These are phyloP conservation scores for Phytophthora ramorum DNA, from an alignment of 352 stramenopile species.

Conservation along the genomic window DNA sequence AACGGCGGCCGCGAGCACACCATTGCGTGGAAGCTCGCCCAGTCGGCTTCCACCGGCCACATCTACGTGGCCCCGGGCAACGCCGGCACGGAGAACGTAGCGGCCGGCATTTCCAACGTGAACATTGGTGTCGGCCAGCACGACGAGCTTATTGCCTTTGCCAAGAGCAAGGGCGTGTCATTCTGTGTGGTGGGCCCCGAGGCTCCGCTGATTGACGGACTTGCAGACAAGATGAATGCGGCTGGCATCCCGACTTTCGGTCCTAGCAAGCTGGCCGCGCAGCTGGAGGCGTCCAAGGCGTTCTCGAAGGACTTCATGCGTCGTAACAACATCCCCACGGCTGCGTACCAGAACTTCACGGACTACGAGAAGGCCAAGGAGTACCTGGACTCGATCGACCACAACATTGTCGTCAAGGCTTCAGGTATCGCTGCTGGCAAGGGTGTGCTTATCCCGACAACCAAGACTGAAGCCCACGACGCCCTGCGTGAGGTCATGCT, in stretches of 20 bases:
- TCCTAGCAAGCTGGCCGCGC: slow-evolving; percentile 93
- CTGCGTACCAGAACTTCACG: slow-evolving; percentile 97
- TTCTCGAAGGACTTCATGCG: slow-evolving; percentile 99
- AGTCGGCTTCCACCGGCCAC: slow-evolving; percentile 72
- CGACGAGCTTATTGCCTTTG: slow-evolving; percentile 81
- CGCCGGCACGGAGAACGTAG: slow-evolving; percentile 73
- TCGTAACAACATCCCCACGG: slow-evolving; percentile 97
- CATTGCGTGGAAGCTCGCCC: slow-evolving; percentile 94
- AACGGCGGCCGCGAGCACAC: slow-evolving; percentile 94
- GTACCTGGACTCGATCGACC: slow-evolving; percentile 94
- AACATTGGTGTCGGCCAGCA: slow-evolving; percentile 65
- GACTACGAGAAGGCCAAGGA: slow-evolving; percentile 88
- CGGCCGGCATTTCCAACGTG: slow-evolving; percentile 80
- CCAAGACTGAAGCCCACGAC: slow-evolving; percentile 92
- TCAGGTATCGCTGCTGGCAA: slow-evolving; percentile 99
- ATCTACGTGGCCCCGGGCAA: slow-evolving; percentile 94
- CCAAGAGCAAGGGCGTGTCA: slow-evolving; percentile 89
- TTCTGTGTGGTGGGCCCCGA: slow-evolving; percentile 98
- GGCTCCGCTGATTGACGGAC: slow-evolving; percentile 95
- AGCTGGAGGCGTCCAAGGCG: slow-evolving; percentile 98
- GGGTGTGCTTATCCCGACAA: slow-evolving; percentile 97
- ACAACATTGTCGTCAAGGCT: slow-evolving; percentile 98
- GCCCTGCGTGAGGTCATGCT: slow-evolving; percentile 98
- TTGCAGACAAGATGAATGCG: slow-evolving; percentile 94
- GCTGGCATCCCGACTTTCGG: slow-evolving; percentile 96